A percentile compares a stretch with the other conserved stretches of the same genome.
These are phyloP conservation scores for Medicago ruthenica DNA, from an alignment of 306 rosid species.

Conservation along the genomic window DNA sequence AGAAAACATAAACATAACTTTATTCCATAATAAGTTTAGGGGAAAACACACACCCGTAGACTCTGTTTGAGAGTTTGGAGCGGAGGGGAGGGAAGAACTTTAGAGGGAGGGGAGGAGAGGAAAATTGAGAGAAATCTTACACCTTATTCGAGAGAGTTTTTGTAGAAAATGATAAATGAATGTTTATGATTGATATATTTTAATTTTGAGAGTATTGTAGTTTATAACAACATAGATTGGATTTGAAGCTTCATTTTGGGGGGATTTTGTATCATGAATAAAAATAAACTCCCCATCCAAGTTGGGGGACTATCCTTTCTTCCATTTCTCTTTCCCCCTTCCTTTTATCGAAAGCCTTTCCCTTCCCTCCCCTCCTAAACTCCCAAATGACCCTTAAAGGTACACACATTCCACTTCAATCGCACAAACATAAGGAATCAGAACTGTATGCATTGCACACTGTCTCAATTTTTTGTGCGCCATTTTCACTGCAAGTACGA, in stretches of 20 bases:
- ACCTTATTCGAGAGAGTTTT: not conserved
- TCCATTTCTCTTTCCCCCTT: too few relatives aligned
- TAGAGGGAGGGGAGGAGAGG: too few relatives aligned
- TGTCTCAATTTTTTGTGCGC: not conserved
- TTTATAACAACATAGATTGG: not conserved
- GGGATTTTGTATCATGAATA: too few relatives aligned
- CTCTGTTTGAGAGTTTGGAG: not conserved
- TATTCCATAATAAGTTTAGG: slow-evolving; percentile 12
- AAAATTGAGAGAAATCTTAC: not conserved
- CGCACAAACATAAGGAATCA: not conserved
- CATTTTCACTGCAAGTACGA: not conserved
- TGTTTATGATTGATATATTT: not conserved
- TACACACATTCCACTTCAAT: slow-evolving; percentile 5
- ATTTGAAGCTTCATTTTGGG: too few relatives aligned
- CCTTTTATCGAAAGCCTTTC: too few relatives aligned
- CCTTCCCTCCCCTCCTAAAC: too few relatives aligned
- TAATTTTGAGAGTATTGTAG: not conserved
- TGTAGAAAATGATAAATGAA: not conserved
- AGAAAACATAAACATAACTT: slow-evolving; percentile 18
- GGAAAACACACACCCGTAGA: not conserved
- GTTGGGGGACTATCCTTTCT: too few relatives aligned
- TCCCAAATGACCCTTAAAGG: not conserved
- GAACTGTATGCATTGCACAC: slow-evolving; percentile 1
- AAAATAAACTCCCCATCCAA: too few relatives aligned
- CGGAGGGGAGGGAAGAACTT: not conserved